A percentile compares a stretch with the other conserved stretches of the same genome.
Evolutionary conservation across 345 rosid species (phyloP).

Genomic region (Populus simonii): DNA sequence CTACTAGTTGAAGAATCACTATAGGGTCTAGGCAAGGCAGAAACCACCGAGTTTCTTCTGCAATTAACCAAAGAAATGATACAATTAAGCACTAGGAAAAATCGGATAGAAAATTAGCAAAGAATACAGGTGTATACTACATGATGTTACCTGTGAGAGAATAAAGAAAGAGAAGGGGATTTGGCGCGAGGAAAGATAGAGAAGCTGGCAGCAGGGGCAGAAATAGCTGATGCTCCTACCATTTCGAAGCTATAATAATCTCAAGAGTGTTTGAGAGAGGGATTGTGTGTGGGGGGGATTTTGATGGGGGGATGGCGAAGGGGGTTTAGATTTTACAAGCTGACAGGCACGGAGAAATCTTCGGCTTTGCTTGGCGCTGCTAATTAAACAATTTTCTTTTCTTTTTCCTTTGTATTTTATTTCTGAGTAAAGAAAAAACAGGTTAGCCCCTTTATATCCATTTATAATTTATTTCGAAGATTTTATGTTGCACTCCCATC

Average conservation of each 20-base stretch:
- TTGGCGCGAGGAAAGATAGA: conserved; percentile 28
- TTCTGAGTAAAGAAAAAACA: not conserved
- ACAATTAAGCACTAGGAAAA: not conserved
- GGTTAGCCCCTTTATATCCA: no score
- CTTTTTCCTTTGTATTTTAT: not conserved
- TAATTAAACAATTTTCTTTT: not conserved
- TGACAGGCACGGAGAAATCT: not conserved
- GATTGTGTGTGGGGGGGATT: not conserved
- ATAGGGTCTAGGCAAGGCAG: conserved; percentile 41
- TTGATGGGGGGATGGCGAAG: not conserved
- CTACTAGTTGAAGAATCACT: conserved; percentile 37
- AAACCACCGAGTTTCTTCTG: conserved; percentile 41
- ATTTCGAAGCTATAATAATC: conserved; percentile 12
- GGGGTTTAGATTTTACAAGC: not conserved
- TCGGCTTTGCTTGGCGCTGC: not conserved
- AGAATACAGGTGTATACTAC: not conserved
- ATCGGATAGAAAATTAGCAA: not conserved
- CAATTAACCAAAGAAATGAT: conserved; percentile 6
- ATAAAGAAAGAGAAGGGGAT: conserved; percentile 23
- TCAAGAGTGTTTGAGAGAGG: not conserved
- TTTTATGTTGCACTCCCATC: no score
- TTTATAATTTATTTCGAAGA: no score
- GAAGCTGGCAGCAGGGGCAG: conserved; percentile 33
- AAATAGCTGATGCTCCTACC: conserved; percentile 45
- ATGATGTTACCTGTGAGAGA: conserved; percentile 32